Conservation (phyloP, 495 filamentous ascomycete species). For the Apiosordaria backusii region DNA sequence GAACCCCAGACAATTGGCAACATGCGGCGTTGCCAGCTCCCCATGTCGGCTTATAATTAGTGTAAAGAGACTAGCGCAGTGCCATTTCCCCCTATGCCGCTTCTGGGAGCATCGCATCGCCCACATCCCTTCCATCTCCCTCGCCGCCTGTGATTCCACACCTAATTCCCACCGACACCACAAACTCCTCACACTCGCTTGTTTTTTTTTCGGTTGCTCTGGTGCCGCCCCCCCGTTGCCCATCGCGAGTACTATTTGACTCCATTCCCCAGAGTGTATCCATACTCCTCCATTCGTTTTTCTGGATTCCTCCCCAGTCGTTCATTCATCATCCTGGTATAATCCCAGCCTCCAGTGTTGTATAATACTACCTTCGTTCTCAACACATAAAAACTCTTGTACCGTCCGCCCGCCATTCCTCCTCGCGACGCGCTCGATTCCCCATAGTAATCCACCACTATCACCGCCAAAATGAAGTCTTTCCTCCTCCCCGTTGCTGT, state of each 20-base stretch:
- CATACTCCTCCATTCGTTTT: not conserved
- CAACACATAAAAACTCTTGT: not conserved
- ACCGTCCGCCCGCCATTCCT: conserved; percentile 15
- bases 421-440: not conserved
- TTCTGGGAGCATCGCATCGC: not conserved
- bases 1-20: not conserved
- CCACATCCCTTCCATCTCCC: not conserved
- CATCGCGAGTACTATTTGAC: not conserved
- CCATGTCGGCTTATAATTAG: conserved; percentile 12
- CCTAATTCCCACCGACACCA: conserved; percentile 5
- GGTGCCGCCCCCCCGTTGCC: conserved; percentile 1
- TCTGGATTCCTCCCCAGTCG: not conserved
- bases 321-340: not conserved
- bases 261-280: not conserved
- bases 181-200: conserved; percentile 1
- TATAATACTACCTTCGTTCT: not conserved
- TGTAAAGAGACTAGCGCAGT: conserved; percentile 12
- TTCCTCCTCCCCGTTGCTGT: conserved; percentile 30
- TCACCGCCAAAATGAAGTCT: conserved; percentile 35
- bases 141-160: not conserved
- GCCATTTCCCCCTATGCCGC: conserved; percentile 9
- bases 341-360: not conserved
- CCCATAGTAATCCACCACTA: not conserved
- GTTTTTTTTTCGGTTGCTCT: conserved; percentile 4
- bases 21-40: conserved; percentile 11